phyloP scores from a whole-genome alignment of 768 basidiomycete genomes.

The Strobilomyces echinocephalus region DNA sequence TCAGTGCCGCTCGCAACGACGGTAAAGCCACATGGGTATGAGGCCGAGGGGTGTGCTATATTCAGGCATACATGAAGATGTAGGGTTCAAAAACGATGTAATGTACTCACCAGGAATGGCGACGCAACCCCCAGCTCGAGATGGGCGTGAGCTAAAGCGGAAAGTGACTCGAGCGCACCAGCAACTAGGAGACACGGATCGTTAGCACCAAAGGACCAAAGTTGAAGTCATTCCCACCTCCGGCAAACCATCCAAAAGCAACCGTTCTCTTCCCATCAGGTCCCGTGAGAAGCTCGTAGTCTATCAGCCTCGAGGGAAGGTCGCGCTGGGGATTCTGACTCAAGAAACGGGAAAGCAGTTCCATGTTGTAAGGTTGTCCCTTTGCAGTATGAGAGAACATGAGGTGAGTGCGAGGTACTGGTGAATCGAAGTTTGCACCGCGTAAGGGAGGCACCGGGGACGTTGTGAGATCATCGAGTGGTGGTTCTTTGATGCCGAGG shows the following conservation, averaged over 20 bases:
- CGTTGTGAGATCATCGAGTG: conserved; percentile 55
- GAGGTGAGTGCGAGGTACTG: conserved; percentile 60
- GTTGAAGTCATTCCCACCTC: conserved; percentile 47
- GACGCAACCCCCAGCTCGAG: conserved; percentile 75
- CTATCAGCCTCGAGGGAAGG: conserved; percentile 55
- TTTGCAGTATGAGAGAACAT: conserved; percentile 95
- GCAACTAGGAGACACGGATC: conserved; percentile 48
- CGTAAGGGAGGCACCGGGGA: conserved; percentile 33
- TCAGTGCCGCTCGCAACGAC: conserved; percentile 49
- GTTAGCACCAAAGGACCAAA: neutral
- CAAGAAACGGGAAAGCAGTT: conserved; percentile 65
- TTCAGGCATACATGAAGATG: neutral
- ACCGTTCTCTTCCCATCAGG: conserved; percentile 68
- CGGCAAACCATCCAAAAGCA: conserved; percentile 91
- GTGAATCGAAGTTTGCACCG: conserved; percentile 10
- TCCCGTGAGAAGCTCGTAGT: conserved; percentile 78
- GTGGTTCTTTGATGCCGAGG: conserved; percentile 87
- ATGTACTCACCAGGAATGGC: conserved; percentile 66
- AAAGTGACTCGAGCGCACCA: conserved; percentile 78
- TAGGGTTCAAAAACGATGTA: neutral
- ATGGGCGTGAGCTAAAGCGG: conserved; percentile 71
- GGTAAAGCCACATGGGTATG: conserved; percentile 62
- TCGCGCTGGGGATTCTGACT: conserved; percentile 21
- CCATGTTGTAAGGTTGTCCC: conserved; percentile 82
- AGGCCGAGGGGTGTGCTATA: conserved; percentile 69